Evolutionary conservation across 768 basidiomycete species (phyloP).

Genomic region (Rhodotorula babjevae): DNA sequence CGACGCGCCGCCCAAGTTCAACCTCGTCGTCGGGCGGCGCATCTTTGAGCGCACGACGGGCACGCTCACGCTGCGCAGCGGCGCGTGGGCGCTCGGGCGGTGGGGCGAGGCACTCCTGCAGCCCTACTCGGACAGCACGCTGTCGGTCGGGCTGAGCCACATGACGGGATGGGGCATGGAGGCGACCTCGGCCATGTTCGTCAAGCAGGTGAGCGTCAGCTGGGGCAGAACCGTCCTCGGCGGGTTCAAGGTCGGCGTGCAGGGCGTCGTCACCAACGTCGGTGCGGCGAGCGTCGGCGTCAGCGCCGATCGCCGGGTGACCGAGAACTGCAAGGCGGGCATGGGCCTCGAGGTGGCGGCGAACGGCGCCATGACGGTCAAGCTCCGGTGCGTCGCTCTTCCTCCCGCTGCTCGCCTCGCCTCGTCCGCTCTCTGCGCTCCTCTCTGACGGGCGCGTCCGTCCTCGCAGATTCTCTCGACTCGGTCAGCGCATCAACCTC

Average conservation of each 20-base stretch:
- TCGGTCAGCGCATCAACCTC: slow-evolving; percentile 47
- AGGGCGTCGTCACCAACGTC: slow-evolving; percentile 40
- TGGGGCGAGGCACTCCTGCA: slow-evolving; percentile 43
- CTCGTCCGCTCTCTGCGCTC: background rate
- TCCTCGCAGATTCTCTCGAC: slow-evolving; percentile 45
- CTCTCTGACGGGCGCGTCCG: too few species aligned
- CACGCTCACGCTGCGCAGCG: slow-evolving; percentile 41
- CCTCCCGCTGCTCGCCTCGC: too few species aligned
- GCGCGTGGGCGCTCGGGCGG: slow-evolving; percentile 46
- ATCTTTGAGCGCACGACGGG: slow-evolving; percentile 47
- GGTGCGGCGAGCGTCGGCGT: slow-evolving; percentile 44
- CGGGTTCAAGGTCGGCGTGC: slow-evolving; percentile 46
- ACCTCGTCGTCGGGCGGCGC: slow-evolving; percentile 45
- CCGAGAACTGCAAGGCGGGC: slow-evolving; percentile 44
- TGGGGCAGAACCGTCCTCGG: slow-evolving; percentile 44
- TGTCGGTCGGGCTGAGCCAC: slow-evolving; percentile 39
- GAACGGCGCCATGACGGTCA: slow-evolving; percentile 37
- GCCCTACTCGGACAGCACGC: slow-evolving; percentile 29
- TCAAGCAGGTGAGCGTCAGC: slow-evolving; percentile 40
- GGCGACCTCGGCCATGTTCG: slow-evolving; percentile 35
- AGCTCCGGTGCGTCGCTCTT: slow-evolving; percentile 17
- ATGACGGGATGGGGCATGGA: slow-evolving; percentile 19
- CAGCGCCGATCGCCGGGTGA: slow-evolving; percentile 46
- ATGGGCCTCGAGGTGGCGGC: slow-evolving; percentile 37
- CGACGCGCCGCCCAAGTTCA: slow-evolving; percentile 45